A percentile compares a stretch with the other conserved stretches of the same genome.
These are phyloP conservation scores for Naganishia randhawae DNA, from an alignment of 768 basidiomycete genomes.

Conservation along the genomic window DNA sequence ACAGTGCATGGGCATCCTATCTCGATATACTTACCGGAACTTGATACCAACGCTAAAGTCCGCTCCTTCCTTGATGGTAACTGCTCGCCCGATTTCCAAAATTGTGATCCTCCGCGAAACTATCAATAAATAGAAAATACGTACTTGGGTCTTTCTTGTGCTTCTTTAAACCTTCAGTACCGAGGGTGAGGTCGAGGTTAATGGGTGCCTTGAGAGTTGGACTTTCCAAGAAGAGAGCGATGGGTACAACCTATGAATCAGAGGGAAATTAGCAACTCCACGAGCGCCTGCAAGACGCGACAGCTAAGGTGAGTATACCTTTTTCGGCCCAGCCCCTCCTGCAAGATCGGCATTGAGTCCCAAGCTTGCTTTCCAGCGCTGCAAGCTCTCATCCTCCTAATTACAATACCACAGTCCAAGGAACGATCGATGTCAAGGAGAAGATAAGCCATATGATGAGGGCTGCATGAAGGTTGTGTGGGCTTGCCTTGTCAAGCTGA, in stretches of 20 bases:
- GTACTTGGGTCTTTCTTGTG: conserved; percentile 67
- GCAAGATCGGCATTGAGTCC: conserved; percentile 62
- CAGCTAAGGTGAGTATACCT: no score
- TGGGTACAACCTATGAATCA: conserved; percentile 38
- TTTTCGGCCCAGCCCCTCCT: conserved; percentile 54
- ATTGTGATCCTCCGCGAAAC: conserved; percentile 3
- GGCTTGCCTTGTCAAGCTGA: conserved; percentile 64
- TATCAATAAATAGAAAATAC: conserved; percentile 44
- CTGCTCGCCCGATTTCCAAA: not conserved
- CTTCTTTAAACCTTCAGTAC: conserved; percentile 54
- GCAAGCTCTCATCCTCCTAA: conserved; percentile 77
- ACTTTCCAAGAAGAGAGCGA: conserved; percentile 72
- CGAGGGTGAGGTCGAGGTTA: conserved; percentile 63
- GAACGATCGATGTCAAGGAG: not conserved
- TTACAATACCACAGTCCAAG: not conserved
- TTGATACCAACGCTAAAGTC: conserved; percentile 64
- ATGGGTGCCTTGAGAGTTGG: conserved; percentile 64
- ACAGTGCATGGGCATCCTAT: not conserved
- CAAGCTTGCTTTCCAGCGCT: conserved; percentile 91
- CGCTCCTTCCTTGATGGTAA: conserved; percentile 53
- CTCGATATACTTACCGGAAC: conserved; percentile 55
- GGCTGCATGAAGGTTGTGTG: not conserved
- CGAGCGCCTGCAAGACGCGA: no score
- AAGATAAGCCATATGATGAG: not conserved
- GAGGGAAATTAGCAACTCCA: no score